Conservation (phyloP, 1,139 yeast species). For the Candida tropicalis region DNA sequence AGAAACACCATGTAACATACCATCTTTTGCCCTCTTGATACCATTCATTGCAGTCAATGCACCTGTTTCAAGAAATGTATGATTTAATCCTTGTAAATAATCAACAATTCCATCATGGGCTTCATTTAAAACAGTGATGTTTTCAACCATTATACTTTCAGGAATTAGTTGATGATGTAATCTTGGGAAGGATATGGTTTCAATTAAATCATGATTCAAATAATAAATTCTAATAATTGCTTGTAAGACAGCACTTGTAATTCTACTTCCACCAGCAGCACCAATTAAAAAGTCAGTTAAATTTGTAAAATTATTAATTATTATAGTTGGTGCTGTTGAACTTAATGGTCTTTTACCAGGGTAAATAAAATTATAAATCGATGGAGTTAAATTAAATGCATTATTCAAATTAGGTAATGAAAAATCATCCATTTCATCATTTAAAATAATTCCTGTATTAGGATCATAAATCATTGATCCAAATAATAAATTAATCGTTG, state of each 20-base stretch:
- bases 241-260: conserved; percentile 82
- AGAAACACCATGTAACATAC: conserved; percentile 38
- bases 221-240: conserved; percentile 70
- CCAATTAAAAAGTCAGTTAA: conserved; percentile 73
- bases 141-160: conserved; percentile 63
- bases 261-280: conserved; percentile 93
- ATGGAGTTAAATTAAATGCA: conserved; percentile 80
- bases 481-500: conserved; percentile 84
- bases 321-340: conserved; percentile 77
- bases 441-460: conserved; percentile 77
- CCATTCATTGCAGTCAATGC: conserved; percentile 49
- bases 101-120: conserved; percentile 24
- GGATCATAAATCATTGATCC: conserved; percentile 85
- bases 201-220: conserved; percentile 59
- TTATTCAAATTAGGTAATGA: conserved; percentile 71
- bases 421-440: conserved; percentile 96
- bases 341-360: conserved; percentile 85
- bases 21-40: conserved; percentile 25
- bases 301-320: conserved; percentile 50
- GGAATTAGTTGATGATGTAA: conserved; percentile 91
- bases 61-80: conserved; percentile 35
- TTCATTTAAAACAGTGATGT: conserved; percentile 30
- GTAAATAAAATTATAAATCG: conserved; percentile 71
- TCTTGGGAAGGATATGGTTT: conserved; percentile 76
- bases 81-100: conserved; percentile 27